Conservation (phyloP, 345 rosid genomes). For the Rhodamnia rubescens region DNA sequence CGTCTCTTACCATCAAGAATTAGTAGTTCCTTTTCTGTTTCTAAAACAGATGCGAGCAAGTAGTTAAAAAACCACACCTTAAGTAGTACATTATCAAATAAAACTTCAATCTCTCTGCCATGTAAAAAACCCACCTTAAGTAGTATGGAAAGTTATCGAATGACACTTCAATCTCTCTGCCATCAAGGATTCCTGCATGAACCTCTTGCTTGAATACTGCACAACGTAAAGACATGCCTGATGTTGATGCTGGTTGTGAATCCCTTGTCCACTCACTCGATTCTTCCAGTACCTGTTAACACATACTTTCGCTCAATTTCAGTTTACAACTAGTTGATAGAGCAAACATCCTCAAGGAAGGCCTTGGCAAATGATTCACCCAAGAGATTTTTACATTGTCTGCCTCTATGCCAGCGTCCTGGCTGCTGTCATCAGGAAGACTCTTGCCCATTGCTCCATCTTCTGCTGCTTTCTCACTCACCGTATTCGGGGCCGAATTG, state of each 20-base stretch:
- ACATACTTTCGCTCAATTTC: constrained; percentile 56
- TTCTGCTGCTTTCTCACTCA: constrained; percentile 53
- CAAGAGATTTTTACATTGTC: constrained; percentile 60
- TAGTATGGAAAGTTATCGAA: constrained; percentile 80
- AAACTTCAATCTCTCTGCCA: constrained; percentile 55
- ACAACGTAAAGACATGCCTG: constrained; percentile 41
- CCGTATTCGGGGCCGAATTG: constrained; percentile 31
- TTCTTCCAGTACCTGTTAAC: constrained; percentile 74
- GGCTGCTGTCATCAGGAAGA: constrained; percentile 43
- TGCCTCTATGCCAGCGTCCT: constrained; percentile 52
- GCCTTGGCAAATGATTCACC: constrained; percentile 58
- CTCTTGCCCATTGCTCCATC: constrained; percentile 35
- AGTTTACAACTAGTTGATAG: constrained; percentile 46
- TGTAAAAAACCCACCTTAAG: constrained; percentile 43
- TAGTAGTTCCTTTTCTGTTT: not conserved
- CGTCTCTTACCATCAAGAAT: not conserved
- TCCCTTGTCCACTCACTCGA: constrained; percentile 54
- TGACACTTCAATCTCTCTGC: constrained; percentile 53
- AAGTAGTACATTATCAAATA: constrained; percentile 75
- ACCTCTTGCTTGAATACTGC: constrained; percentile 53
- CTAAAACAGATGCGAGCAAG: not conserved
- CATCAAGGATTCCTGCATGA: constrained; percentile 72
- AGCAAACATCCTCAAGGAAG: constrained; percentile 48
- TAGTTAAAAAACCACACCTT: constrained; percentile 27
- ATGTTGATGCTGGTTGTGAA: constrained; percentile 50